These are phyloP conservation scores for Aspergillus fijiensis DNA, from an alignment of 2,329 filamentous ascomycete species.

Conservation along the genomic window DNA sequence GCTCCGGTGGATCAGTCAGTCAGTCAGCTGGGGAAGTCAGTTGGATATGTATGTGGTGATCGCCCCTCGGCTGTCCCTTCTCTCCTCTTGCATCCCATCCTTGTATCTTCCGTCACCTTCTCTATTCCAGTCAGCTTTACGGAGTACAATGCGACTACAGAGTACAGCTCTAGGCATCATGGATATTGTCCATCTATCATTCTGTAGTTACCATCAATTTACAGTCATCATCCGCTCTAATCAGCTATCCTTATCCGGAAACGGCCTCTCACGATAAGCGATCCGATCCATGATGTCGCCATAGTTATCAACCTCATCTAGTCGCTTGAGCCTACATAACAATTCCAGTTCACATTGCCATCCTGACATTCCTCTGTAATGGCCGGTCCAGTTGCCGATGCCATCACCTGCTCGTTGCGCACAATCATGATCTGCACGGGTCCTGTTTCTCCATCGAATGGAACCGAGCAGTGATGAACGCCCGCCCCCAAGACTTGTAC, in stretches of 20 bases:
- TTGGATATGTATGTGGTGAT: background rate
- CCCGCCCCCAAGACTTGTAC: slow-evolving; percentile 25
- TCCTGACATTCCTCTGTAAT: slow-evolving; percentile 30
- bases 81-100: background rate
- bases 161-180: no score
- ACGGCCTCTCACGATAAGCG: background rate
- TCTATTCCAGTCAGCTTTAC: no score
- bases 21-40: slow-evolving; percentile 4
- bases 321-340: slow-evolving; percentile 35
- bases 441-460: slow-evolving; percentile 32
- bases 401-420: slow-evolving; percentile 24
- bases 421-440: slow-evolving; percentile 28
- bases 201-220: no score
- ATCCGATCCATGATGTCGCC: background rate
- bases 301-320: background rate
- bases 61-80: background rate
- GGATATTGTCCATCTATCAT: no score
- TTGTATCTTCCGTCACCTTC: no score
- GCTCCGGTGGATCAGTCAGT: background rate
- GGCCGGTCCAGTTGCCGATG: slow-evolving; percentile 26
- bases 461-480: slow-evolving; percentile 34
- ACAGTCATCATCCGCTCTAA: no score
- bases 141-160: no score
- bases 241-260: background rate
- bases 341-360: slow-evolving; percentile 37